These are phyloP conservation scores for Didymella segeticola DNA, from an alignment of 2,329 filamentous ascomycete genomes.

Conservation along the genomic window DNA sequence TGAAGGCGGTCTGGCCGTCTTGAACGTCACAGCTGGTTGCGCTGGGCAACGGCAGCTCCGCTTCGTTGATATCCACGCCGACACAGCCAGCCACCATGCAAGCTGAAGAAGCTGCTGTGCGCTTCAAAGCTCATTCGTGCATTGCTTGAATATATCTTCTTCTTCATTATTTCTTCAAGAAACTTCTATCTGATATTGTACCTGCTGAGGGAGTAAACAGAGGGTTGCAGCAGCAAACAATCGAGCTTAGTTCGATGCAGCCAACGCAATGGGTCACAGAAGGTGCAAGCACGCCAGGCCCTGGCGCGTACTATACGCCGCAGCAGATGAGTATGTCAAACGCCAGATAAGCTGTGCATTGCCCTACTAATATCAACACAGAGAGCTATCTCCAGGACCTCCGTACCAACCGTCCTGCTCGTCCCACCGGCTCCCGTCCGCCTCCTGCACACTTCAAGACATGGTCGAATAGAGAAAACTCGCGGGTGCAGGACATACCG, in stretches of 20 bases:
- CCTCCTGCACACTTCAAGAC: conserved; percentile 59
- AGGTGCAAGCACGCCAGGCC: conserved; percentile 44
- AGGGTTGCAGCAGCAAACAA: background rate
- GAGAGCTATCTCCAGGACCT: conserved; percentile 75
- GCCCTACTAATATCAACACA: conserved; percentile 47
- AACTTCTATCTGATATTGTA: background rate
- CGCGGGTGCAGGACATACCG: conserved; percentile 36
- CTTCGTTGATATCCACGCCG: conserved; percentile 36
- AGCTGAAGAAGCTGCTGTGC: conserved; percentile 17
- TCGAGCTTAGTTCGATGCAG: conserved; percentile 31
- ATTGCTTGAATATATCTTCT: conserved; percentile 3
- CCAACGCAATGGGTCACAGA: conserved; percentile 43
- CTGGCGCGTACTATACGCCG: conserved; percentile 44
- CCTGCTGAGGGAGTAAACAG: background rate
- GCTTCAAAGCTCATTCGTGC: conserved; percentile 8
- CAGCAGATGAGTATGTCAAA: conserved; percentile 49
- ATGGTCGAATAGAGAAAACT: conserved; percentile 40
- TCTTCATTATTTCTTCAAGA: background rate
- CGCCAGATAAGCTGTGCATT: background rate
- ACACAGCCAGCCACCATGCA: conserved; percentile 43
- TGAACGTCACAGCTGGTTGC: conserved; percentile 23
- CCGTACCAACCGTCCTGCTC: conserved; percentile 69
- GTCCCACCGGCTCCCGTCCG: conserved; percentile 75
- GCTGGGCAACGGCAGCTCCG: conserved; percentile 14
- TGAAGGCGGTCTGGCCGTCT: conserved; percentile 18